Base-by-base conservation (phyloP, 78 protist genomes). In the Polysphondylium violaceum region DNA sequence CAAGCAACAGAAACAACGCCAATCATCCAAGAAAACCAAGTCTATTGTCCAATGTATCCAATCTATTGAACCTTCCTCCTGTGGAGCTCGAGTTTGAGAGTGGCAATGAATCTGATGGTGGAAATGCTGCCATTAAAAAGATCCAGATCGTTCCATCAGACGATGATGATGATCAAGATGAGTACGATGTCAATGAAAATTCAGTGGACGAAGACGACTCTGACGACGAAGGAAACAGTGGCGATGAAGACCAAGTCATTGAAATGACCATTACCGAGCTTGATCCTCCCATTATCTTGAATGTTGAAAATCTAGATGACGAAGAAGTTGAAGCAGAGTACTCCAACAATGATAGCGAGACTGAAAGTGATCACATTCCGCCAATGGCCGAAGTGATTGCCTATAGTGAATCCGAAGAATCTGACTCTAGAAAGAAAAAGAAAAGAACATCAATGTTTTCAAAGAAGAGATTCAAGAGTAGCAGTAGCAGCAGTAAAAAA, bases 1-100 rank as follows among this genome's bases (percentile, higher is more conserved):
- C 40, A 77, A 50, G 74, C 43, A 65, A 19, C 35, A 67, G 4
- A 65, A 56, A 19, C 21, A 14, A 64, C n/a, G 55, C n/a, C 47
- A 38, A 27, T 29, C n/a, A 33, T n/a, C 67, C 51, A 41, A 40
- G 35, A 55, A 27, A 8, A 41, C 25, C 76, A 53, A 51, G 14
- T 40, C n/a, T 69, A 36, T 63, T 61, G 27, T 36, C 64, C 9
- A 47, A 53, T n/a, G n/a, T n/a, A 3, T 17, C 79, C 2, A 31
- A 73, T 11, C 61, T 16, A 2, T 7, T 55, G 8, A 58, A 3
- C 40, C 25, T 75, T 12, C 85, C 85, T 59, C 79, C 79, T n/a
- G 65, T 74, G 3, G 43, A 51, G 19, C 21, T 75, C 27, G 85
- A 75, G 12, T 55, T 59, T 58, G 85, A 75, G 27, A 36, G 50